Base-by-base conservation (phyloP, 2,329 filamentous ascomycete species). In the Colletotrichum limetticola region DNA sequence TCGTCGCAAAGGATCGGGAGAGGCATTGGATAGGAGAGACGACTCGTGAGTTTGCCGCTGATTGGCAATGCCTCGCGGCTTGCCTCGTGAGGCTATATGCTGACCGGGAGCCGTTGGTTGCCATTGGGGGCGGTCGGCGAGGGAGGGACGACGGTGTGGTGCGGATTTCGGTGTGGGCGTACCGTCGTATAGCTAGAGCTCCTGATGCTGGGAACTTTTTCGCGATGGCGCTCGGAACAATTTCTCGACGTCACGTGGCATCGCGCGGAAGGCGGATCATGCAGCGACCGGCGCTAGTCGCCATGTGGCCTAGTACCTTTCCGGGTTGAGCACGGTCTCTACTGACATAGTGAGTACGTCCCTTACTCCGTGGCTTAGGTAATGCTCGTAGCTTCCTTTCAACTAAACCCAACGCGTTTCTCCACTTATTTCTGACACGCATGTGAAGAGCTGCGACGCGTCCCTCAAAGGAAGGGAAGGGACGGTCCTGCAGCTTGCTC, bases 181-280 rank as follows among this genome's bases (percentile, higher is more conserved):
- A 30, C 22, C 68, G 68, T 71, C 60, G 59, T 52, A 62, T 52
- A 62, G 65, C 64, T 68, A 30, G 30, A 72, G 66, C 71, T 73
- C 67, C 46, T 57, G 49, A 66, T 65, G 59, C 66, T 71, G 22
- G 61, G 71, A 73, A 71, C 66, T 73, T 73, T 73, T 73, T 73
- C 67, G 71, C 67, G 71, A 73, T 71, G 32, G 37, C 70, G 67
- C 56, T 60, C 61, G 66, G 68, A 72, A 67, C 71, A 74, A 53
- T 74, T 74, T 74, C 66, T 69, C 12, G 42, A 67, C 32, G 71
- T 74, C 71, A 74, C 71, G 71, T 74, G 71, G 37, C n/a, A 35
- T 14, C 71, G 62, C 52, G 56, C 61, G 67, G 71, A 73, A 37
- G 46, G 46, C 65, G 26, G 49, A 73, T 73, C 71, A 71, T 62